Evolutionary conservation across 2,329 filamentous ascomycete genomes (phyloP).

Genomic region (Didymella keratinophila): DNA sequence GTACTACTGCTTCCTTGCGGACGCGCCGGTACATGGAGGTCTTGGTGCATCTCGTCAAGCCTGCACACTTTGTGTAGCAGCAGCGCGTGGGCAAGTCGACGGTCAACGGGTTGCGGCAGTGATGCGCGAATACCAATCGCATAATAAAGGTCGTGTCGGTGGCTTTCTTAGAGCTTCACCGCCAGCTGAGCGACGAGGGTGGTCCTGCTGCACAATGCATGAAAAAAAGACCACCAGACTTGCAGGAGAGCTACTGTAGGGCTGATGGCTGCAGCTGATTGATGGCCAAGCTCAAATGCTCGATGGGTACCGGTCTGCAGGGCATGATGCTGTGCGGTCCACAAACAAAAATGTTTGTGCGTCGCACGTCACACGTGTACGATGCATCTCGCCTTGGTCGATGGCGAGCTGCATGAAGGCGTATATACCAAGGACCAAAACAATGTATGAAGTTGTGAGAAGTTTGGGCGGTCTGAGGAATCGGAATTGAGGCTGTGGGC

Average conservation of each 20-base stretch:
- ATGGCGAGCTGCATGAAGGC: constrained; percentile 1
- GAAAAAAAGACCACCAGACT: not conserved
- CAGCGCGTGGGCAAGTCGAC: constrained; percentile 7
- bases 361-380: constrained; percentile 6
- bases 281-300: not conserved
- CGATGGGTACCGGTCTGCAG: not conserved
- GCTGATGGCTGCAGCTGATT: constrained; percentile 1
- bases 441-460: not conserved
- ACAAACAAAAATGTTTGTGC: not conserved
- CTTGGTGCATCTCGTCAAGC: not conserved
- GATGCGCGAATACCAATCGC: not conserved
- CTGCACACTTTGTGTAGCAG: constrained; percentile 1
- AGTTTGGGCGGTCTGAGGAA: constrained; percentile 4
- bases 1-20: constrained; percentile 9
- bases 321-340: not conserved
- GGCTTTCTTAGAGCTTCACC: constrained; percentile 1
- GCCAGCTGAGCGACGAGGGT: constrained; percentile 11
- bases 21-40: constrained; percentile 2
- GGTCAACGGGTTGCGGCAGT: constrained; percentile 6
- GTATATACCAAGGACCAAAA: not conserved
- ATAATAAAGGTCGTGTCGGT: not conserved
- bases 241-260: constrained; percentile 5
- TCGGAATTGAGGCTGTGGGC: constrained; percentile 5
- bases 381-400: not conserved
- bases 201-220: not conserved